Base-by-base conservation (phyloP, 805 yeast species). In the Scheffersomyces amazonensis region DNA sequence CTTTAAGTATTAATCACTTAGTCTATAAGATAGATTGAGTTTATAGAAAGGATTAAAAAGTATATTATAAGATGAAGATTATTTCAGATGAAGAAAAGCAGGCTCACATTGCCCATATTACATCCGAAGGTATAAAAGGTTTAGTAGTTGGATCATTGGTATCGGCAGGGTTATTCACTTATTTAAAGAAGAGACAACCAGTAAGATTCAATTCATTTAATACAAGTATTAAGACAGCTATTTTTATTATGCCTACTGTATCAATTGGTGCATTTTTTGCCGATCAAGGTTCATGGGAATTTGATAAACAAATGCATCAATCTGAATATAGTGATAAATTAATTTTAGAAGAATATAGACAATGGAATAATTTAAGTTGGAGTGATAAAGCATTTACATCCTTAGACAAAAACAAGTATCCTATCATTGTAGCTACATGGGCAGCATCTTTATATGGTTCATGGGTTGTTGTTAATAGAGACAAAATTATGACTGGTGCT, bases 391-490 rank as follows among this genome's bases (percentile, higher is more conserved):
- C 56, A 15, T 44, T 62, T 36, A 47, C 59, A 10, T 32, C 50
- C 16, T 52, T 67, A 40, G 50, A 49, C 39, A 49, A 53, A 12
- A 49, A 69, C 50, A 65, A 66, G 52, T 66, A 64, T 51, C 60
- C 58, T 35, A 57, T 66, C 37, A 60, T 66, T 31, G 40, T 64
- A 13, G 41, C 57, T 13, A 42, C 71, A 17, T 69, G 72, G 73
- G 60, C 59, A n/a, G 72, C 60, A 2, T 63, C 71, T 21, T 45
- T 59, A 35, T 58, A 73, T 48, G 95, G 89, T 1, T 83, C 95
- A 4, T 87, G 91, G 87, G 76, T 64, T 33, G 52, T 67, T 32
- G 87, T 85, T 36, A 81, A 85, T 64, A 76, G 74, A 49, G 96
- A 87, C 58, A 81, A 80, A 46, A 67, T 80, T 56, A 75, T 87